phyloP scores from a whole-genome alignment of 2,329 filamentous ascomycete genomes.

The Monosporascus sp. region DNA sequence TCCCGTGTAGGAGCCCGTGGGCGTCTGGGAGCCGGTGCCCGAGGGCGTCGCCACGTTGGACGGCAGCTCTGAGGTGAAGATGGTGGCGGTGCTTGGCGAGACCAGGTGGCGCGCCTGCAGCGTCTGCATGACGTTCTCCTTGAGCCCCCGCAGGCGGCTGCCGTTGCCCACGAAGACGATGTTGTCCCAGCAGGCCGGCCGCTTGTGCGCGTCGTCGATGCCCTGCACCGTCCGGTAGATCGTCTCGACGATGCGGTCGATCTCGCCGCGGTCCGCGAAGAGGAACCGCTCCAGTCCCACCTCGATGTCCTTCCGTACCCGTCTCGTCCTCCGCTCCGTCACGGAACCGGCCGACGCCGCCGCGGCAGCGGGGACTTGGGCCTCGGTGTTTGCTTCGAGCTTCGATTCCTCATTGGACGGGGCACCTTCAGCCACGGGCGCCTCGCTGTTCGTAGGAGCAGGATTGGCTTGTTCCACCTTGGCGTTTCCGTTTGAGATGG shows the following conservation, averaged over 20 bases:
- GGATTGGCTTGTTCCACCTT: conserved; percentile 6
- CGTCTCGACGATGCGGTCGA: conserved; percentile 77
- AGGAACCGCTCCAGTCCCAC: conserved; percentile 71
- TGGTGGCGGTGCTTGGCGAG: conserved; percentile 86
- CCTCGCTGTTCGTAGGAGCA: conserved; percentile 10
- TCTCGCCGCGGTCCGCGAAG: conserved; percentile 62
- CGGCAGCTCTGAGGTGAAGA: conserved; percentile 94
- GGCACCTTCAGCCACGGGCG: conserved; percentile 12
- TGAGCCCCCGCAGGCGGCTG: conserved; percentile 67
- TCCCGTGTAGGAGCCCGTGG: conserved; percentile 57
- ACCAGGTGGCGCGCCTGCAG: conserved; percentile 80
- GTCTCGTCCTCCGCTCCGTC: conserved; percentile 45
- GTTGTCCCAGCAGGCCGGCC: conserved; percentile 85
- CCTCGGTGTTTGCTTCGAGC: conserved; percentile 11
- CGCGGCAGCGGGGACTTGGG: conserved; percentile 15
- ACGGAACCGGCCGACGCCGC: conserved; percentile 23
- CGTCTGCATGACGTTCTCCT: conserved; percentile 77
- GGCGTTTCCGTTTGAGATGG: conserved; percentile 22
- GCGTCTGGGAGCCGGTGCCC: conserved; percentile 87
- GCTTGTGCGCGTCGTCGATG: conserved; percentile 78
- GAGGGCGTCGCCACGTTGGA: conserved; percentile 88
- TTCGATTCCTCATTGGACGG: conserved; percentile 10
- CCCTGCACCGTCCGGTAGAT: conserved; percentile 79
- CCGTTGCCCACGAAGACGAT: conserved; percentile 91
- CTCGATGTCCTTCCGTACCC: conserved; percentile 63